Evolutionary conservation across 106 monocot genomes (phyloP), one percentile per base, ranked within the genome.

Genomic region (Dioscorea zingiberensis): DNA sequence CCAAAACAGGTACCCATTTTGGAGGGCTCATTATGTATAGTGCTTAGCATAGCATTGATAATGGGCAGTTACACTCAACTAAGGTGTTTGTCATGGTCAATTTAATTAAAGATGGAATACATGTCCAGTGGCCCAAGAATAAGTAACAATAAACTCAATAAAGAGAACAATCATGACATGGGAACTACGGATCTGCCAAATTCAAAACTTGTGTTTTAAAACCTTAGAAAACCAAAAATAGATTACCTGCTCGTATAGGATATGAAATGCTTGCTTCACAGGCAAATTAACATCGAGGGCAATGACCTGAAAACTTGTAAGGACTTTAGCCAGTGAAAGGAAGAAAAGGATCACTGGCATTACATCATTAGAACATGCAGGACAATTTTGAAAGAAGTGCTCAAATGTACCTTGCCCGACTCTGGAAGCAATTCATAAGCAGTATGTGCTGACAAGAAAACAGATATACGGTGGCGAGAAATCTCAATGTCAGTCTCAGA

Each of bases 201-300:
- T 30, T 38, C 1, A 38, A 10, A 6, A 38, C 1, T 2, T 38
- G 38, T 38, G 10, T 10, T 38, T 38, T 10, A 38, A 8, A 38
- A 38, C 38, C 6, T 38, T 38, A n/a, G 29, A 62, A 38, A 59
- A 67, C 25, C 63, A 10, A 25, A 23, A 54, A 73, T 7, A 30
- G 38, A 13, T 26, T 69, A 90, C 94, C 86, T 94, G 90, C 71
- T 94, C 94, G 61, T 94, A 83, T 29, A 94, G 84, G 59, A 94
- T 75, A 69, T 94, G 94, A 76, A 94, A 94, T 62, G 94, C 85
- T 80, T 90, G 94, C 79, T 94, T 94, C 70, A 94, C 94, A 68
- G 94, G 94, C 77, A 94, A 82, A 68, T 90, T 84, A 62, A 94
- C 77, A 78, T 94, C 94, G 2, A 94, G 84, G 25, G 94, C 89